These are phyloP conservation scores for Asterophora lycoperdoides DNA, from an alignment of 768 basidiomycete species.

Conservation along the genomic window DNA sequence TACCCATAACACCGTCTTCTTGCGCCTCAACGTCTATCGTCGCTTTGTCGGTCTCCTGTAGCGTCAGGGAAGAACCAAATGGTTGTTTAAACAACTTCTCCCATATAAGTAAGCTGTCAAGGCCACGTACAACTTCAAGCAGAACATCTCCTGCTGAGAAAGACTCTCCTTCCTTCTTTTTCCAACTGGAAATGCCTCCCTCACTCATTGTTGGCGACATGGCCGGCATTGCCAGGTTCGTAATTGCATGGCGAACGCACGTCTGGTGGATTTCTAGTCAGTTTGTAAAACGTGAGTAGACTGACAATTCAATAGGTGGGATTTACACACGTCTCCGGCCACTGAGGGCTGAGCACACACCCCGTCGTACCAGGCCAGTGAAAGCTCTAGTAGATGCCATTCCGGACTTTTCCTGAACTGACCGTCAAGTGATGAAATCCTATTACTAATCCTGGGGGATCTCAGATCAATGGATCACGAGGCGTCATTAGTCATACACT, in stretches of 20 bases:
- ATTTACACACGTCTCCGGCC: slow-evolving; percentile 14
- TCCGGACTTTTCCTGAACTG: slow-evolving; percentile 7
- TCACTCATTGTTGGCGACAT: slow-evolving; percentile 98
- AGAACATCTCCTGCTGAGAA: slow-evolving; percentile 82
- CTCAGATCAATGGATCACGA: slow-evolving; percentile 7
- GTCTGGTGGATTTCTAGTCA: slow-evolving; percentile 52
- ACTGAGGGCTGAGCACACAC: slow-evolving; percentile 1
- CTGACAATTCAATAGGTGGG: neutral
- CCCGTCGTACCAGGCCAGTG: slow-evolving; percentile 8
- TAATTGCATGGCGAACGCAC: slow-evolving; percentile 51
- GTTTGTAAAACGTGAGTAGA: slow-evolving; percentile 4
- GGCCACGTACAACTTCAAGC: slow-evolving; percentile 73
- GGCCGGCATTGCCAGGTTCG: slow-evolving; percentile 86
- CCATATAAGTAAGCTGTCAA: neutral
- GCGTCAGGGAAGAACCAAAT: slow-evolving; percentile 11
- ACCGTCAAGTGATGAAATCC: neutral
- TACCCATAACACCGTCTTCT: slow-evolving; percentile 92
- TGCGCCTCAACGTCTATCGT: slow-evolving; percentile 99
- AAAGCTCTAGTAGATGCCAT: slow-evolving; percentile 20
- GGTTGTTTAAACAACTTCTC: neutral
- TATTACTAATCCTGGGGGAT: slow-evolving; percentile 1
- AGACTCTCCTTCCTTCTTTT: slow-evolving; percentile 77
- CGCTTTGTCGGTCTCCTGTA: slow-evolving; percentile 88
- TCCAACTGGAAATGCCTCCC: slow-evolving; percentile 89
- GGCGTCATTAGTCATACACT: slow-evolving; percentile 15